Percentiles rank a stretch among this genome's conserved stretches.
Conservation (phyloP, 1,139 yeast species). For the Candida sanyaensis region DNA sequence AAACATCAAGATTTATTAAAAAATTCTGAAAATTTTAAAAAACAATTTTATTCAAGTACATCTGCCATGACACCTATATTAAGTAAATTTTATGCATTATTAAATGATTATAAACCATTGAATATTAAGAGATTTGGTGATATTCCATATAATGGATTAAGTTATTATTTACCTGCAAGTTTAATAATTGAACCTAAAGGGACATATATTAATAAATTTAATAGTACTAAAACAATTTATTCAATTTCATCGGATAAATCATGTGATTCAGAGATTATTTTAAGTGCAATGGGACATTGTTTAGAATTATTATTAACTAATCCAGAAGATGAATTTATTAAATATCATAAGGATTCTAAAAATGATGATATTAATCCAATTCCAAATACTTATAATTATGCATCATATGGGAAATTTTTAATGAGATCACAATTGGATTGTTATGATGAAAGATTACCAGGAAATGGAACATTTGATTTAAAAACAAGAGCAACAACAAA, state of each 20-base stretch:
- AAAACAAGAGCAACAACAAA: slow-evolving; percentile 92
- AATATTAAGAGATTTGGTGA: slow-evolving; percentile 30
- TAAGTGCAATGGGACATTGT: slow-evolving; percentile 79
- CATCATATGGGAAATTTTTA: slow-evolving; percentile 65
- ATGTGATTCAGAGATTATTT: slow-evolving; percentile 64
- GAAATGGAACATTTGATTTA: slow-evolving; percentile 88
- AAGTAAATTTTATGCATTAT: slow-evolving; percentile 72
- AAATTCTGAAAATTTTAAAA: slow-evolving; percentile 45
- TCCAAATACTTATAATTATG: slow-evolving; percentile 63
- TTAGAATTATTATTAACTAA: slow-evolving; percentile 74
- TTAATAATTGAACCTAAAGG: slow-evolving; percentile 43
- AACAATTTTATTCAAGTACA: slow-evolving; percentile 73
- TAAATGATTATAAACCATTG: slow-evolving; percentile 48
- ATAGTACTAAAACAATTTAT: slow-evolving; percentile 38
- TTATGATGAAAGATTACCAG: slow-evolving; percentile 73
- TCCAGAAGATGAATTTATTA: slow-evolving; percentile 47
- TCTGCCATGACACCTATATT: slow-evolving; percentile 82
- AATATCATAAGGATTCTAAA: slow-evolving; percentile 15
- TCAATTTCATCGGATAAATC: slow-evolving; percentile 76
- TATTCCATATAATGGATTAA: slow-evolving; percentile 36
- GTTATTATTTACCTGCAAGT: slow-evolving; percentile 35
- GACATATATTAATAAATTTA: slow-evolving; percentile 18
- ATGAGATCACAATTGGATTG: slow-evolving; percentile 94
- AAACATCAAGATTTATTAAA: slow-evolving; percentile 55
- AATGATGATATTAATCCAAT: slow-evolving; percentile 12